Base-by-base conservation (phyloP, 192 early-diverging fungal genomes). In the Geranomyces variabilis region DNA sequence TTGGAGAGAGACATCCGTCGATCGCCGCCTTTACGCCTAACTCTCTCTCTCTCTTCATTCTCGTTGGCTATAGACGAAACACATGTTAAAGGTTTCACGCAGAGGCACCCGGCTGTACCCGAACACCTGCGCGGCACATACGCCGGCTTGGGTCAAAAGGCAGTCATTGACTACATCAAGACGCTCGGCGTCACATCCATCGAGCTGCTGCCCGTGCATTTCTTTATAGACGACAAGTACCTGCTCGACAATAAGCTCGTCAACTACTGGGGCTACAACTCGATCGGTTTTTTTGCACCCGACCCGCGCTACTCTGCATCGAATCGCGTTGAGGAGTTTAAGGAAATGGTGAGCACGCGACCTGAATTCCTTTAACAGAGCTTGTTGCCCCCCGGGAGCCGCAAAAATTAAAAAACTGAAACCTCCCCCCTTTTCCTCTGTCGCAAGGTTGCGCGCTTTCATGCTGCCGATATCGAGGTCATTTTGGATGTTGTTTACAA, bases 231-330 rank as follows among this genome's bases (percentile, higher is more conserved):
- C 28, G 70, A 72, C 62, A 72, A 72, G 44, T 72, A 72, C 26
- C 49, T 72, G 30, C 60, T 72, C 30, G 70, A 72, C 53, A 72
- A 72, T 21, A 55, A 55, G 15, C 62, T 72, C 13, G 62, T 72
- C 44, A 72, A 72, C 48, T 72, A 72, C 53, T 72, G 70, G 70
- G 70, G 70, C n/a, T 72, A 72, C 62, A 72, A 72, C 58, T 53
- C 61, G 8, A 49, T 72, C 0, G 70, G 70, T 13, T 72, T 72
- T 34, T 72, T 72, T 64, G 70, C 70, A 17, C 70, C 70, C 8
- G 70, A 72, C 48, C 70, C 70, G 29, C 41, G 70, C 1, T 72
- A 72, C 51, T 72, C 70, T 26, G 70, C 70, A n/a, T 31, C 46
- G 19, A 55, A 65, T 44, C 43, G 63, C 15, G 65, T 72, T 14